Evolutionary conservation across 2,329 filamentous ascomycete species (phyloP).

Genomic region (Colletotrichum nymphaeae): DNA sequence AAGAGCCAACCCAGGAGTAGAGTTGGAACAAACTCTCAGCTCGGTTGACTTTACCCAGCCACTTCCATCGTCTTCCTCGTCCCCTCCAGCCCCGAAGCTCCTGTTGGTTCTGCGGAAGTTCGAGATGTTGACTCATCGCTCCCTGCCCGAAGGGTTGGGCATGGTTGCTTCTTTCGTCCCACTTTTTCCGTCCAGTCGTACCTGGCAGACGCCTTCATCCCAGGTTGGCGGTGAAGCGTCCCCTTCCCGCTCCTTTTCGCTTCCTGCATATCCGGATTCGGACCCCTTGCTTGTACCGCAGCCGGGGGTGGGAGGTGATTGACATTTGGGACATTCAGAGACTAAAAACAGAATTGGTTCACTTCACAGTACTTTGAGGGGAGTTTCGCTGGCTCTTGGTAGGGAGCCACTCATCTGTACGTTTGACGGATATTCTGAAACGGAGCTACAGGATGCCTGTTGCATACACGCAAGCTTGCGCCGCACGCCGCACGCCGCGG

Average conservation of each 20-base stretch:
- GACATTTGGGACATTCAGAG: neutral
- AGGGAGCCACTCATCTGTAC: conserved; percentile 22
- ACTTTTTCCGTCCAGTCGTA: conserved; percentile 33
- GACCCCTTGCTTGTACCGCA: conserved; percentile 22
- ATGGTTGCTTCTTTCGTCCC: conserved; percentile 35
- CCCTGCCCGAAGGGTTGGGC: conserved; percentile 36
- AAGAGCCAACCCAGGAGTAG: neutral
- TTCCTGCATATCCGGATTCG: conserved; percentile 30
- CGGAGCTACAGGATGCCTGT: conserved; percentile 27
- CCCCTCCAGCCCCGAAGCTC: conserved; percentile 6
- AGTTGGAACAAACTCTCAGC: neutral
- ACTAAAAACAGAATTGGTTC: conserved; percentile 20
- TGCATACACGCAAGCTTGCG: conserved; percentile 24
- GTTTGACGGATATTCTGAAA: conserved; percentile 35
- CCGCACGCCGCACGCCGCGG: conserved; percentile 10
- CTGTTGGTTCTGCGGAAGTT: neutral
- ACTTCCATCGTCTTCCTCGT: conserved; percentile 15
- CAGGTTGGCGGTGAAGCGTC: conserved; percentile 39
- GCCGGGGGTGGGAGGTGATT: neutral
- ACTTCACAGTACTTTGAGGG: neutral
- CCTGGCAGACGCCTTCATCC: conserved; percentile 36
- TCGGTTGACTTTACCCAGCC: conserved; percentile 8
- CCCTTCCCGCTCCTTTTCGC: conserved; percentile 37
- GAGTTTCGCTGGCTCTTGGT: neutral
- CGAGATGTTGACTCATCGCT: conserved; percentile 35